Base-by-base conservation (phyloP, 768 basidiomycete genomes). In the Hortiboletus campestris region DNA sequence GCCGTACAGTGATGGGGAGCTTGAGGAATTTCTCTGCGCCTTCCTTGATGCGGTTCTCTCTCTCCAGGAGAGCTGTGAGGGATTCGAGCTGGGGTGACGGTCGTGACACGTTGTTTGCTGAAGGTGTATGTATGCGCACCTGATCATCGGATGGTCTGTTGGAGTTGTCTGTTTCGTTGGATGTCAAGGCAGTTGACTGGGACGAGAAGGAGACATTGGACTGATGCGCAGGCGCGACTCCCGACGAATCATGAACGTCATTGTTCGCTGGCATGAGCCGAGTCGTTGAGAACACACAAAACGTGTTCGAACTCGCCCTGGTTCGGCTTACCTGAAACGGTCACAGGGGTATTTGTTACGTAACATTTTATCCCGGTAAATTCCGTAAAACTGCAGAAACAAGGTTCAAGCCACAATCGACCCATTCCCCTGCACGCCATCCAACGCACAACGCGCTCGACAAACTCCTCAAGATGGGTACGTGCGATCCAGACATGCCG, bases 21-120 rank as follows among this genome's bases (percentile, higher is more conserved):
- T 84, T 84, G 14, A 97, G 76, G 57, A 98, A 79, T 62, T 89
- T 94, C 76, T 95, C 92, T 1, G 94, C 94, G 12, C 94, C 94
- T 70, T 94, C 93, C 68, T 85, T 92, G 58, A 97, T 92, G 51
- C 88, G 80, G 58, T 83, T 84, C 73, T 94, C 88, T 57, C 89
- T 79, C 50, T 83, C 82, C 19, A 95, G 76, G 64, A 85, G 84
- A 51, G 78, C 80, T 47, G 83, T 82, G 19, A 97, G 76, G 6
- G 77, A 72, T 43, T 86, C 85, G 46, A 94, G 72, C 92, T 92
- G 56, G 60, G 19, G 19, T 12, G 42, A 35, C 14, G 46, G 31
- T 57, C 20, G 51, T 64, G 55, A 55, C 34, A 47, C 11, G 42
- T 2, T 52, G 40, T 36, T 51, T 14, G 31, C 11, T 34, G 16